Percentiles rank a stretch among this genome's conserved stretches.
phyloP scores from a whole-genome alignment of 73 alveolate species.

The Effrenium voratum region DNA sequence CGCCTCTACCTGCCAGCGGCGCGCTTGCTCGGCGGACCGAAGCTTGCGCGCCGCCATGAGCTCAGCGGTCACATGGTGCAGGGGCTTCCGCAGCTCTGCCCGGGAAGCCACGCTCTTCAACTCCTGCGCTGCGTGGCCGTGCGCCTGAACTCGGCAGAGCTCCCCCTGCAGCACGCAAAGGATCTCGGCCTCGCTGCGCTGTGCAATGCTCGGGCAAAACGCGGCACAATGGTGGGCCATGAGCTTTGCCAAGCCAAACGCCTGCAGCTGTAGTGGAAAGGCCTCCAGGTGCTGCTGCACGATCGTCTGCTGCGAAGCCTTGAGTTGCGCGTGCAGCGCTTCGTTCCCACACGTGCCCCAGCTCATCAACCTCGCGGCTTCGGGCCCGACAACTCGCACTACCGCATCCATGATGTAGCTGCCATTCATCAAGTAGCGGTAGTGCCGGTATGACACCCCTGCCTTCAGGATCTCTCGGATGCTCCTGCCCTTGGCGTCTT shows the following conservation, averaged over 20 bases:
- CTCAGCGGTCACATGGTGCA: neutral
- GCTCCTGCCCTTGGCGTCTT: neutral
- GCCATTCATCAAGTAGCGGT: slow-evolving; percentile 13
- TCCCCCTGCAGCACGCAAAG: neutral
- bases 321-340: slow-evolving; percentile 17
- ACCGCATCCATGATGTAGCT: neutral
- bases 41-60: no score
- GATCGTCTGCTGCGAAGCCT: neutral
- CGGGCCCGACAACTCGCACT: neutral
- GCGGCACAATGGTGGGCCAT: slow-evolving; percentile 27
- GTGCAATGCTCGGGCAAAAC: neutral
- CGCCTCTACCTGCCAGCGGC: neutral
- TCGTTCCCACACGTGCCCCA: slow-evolving; percentile 29
- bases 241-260: slow-evolving; percentile 7
- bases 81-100: slow-evolving; percentile 31
- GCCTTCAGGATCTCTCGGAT: neutral
- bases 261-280: neutral
- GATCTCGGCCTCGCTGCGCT: neutral
- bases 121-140: neutral
- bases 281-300: slow-evolving; percentile 22
- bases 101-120: neutral
- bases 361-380: neutral
- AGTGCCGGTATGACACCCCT: neutral
- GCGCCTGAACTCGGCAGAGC: neutral
- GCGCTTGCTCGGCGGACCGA: neutral